Evolutionary conservation across 768 basidiomycete species (phyloP).

Genomic region (Pleurotus giganteus): DNA sequence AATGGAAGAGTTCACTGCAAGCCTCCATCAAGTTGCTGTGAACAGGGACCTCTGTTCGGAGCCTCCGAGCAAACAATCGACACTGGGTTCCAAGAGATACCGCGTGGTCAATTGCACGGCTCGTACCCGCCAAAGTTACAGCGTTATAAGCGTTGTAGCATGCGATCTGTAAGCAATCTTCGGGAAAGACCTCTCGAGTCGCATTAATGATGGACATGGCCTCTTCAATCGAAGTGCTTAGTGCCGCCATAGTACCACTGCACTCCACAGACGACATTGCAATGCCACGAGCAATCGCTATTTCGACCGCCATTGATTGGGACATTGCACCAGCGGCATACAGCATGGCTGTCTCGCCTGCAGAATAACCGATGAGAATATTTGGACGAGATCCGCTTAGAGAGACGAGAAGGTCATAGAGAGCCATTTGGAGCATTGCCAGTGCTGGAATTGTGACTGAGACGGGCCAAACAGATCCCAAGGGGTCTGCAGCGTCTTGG

Average conservation of each 20-base stretch:
- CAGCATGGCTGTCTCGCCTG: slow-evolving; percentile 43
- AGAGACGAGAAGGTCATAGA: slow-evolving; percentile 36
- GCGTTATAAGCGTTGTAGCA: slow-evolving; percentile 39
- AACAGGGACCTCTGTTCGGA: slow-evolving; percentile 34
- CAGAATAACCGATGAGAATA: slow-evolving; percentile 44
- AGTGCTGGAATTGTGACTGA: slow-evolving; percentile 38
- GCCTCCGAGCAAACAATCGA: slow-evolving; percentile 33
- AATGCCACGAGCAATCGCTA: slow-evolving; percentile 40
- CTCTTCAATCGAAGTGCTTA: slow-evolving; percentile 29
- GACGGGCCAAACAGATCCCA: slow-evolving; percentile 26
- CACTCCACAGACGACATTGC: slow-evolving; percentile 32
- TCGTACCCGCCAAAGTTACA: slow-evolving; percentile 34
- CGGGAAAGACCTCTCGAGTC: slow-evolving; percentile 5
- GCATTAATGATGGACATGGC: slow-evolving; percentile 24
- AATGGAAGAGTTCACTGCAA: slow-evolving; percentile 20
- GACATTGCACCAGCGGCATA: slow-evolving; percentile 42
- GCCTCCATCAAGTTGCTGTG: slow-evolving; percentile 38
- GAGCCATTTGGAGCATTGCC: slow-evolving; percentile 44
- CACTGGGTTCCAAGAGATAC: slow-evolving; percentile 24
- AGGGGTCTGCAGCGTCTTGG: slow-evolving; percentile 11
- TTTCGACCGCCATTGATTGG: slow-evolving; percentile 38
- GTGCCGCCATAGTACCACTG: slow-evolving; percentile 42
- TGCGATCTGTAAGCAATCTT: slow-evolving; percentile 32
- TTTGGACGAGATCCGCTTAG: slow-evolving; percentile 34
- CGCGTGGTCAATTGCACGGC: slow-evolving; percentile 23